Conservation (phyloP, 106 monocot genomes). For the Acorus calamus region DNA sequence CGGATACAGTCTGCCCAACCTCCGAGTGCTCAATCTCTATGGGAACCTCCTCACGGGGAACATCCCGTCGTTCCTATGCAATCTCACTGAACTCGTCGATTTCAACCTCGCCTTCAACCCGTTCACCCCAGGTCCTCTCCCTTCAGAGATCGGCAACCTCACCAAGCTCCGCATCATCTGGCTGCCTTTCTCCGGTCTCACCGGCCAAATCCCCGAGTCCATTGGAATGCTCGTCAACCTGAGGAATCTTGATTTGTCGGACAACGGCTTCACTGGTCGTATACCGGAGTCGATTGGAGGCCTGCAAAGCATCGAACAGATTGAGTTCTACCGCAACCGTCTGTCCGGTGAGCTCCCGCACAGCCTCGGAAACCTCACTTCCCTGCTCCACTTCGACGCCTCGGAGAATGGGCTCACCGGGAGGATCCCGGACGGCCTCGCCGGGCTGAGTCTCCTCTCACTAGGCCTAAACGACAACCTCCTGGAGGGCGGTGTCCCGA, state of each 20-base stretch:
- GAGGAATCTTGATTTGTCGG: conserved; percentile 32
- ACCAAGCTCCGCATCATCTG: conserved; percentile 30
- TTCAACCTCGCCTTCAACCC: conserved; percentile 36
- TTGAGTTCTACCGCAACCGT: conserved; percentile 33
- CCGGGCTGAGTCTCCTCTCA: conserved; percentile 15
- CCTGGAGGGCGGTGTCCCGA: conserved; percentile 27
- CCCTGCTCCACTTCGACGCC: conserved; percentile 30
- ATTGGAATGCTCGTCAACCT: conserved; percentile 31
- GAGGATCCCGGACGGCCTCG: conserved; percentile 26
- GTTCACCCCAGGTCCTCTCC: conserved; percentile 17
- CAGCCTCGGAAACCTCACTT: conserved; percentile 29
- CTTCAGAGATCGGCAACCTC: conserved; percentile 36
- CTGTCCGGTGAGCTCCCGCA: conserved; percentile 30
- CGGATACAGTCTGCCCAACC: conserved; percentile 14
- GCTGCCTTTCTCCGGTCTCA: conserved; percentile 28
- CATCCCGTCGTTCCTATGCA: conserved; percentile 27
- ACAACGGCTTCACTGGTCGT: conserved; percentile 22
- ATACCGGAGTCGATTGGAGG: conserved; percentile 42
- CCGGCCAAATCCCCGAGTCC: conserved; percentile 29
- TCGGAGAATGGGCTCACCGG: conserved; percentile 46
- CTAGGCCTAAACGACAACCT: conserved; percentile 49
- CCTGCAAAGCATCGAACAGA: conserved; percentile 24
- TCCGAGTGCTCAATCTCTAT: conserved; percentile 24
- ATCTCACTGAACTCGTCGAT: conserved; percentile 25
- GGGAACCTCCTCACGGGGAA: conserved; percentile 24